Evolutionary conservation across 306 rosid genomes (phyloP), one percentile per base, ranked within the genome.

Genomic region (Vicia faba): DNA sequence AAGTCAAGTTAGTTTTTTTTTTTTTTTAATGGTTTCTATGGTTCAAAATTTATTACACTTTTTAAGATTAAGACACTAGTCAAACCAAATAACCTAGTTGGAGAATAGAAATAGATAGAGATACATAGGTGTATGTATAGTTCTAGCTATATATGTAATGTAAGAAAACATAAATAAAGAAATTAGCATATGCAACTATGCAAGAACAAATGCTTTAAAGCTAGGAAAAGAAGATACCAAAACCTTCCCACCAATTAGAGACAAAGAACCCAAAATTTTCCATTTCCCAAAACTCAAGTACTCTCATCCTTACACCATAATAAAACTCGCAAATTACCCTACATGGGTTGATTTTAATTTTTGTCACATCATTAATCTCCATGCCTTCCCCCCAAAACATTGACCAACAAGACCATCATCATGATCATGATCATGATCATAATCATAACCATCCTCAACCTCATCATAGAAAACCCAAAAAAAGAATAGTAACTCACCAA

Each of bases 171-270:
- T 15, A 33, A 50, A 36, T n/a, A 23, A 56, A 39, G 5, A 2
- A 49, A 48, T 14, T 8, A 71, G 4, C 28, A 39, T 56, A 23
- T 10, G 69, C 31, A 51, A 55, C 38, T 33, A 33, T 11, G 49
- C 56, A 26, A 11, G 31, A 44, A 16, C 50, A 73, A 35, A 86
- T 69, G 83, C 95, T 81, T 87, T 77, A 51, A 64, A 65, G 67
- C 10, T 3, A 81, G 85, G 95, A 84, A 89, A 89, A 68, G 92
- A 79, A 92, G 98, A 93, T 93, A 80, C 98, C 96, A 80, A 93
- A 86, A 84, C 97, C 91, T 86, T 76, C 75, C 78, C 83, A 76
- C 79, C 84, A 81, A 70, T 70, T 61, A 60, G 74, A 78, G 65
- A 66, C 9, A 74, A 79, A 49, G 85, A 76, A 82, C 78, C 79